Base-by-base conservation (phyloP, 1,284 basidiomycete species). In the Polyporus tsugae region DNA sequence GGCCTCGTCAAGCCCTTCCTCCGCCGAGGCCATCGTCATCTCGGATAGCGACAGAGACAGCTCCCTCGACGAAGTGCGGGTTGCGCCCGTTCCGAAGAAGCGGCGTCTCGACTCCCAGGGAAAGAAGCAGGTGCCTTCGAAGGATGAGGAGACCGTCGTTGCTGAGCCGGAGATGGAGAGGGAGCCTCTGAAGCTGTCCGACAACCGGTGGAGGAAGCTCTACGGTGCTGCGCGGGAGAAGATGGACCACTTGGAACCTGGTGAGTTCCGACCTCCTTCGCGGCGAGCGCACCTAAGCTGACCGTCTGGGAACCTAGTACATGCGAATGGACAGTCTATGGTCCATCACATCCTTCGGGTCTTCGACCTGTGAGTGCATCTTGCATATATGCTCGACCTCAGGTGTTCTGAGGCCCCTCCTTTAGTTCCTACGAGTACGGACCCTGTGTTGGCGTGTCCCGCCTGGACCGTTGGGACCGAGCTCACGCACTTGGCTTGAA, bases 381-480 rank as follows among this genome's bases (percentile, higher is more conserved):
- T 33, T 60, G 38, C 42, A 65, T 58, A 67, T 41, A 62, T 64
- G 19, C 35, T 35, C 35, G 33, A 52, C 9, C 38, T 35, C 17
- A 0, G 2, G 25, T 46, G 58, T 49, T 10, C 41, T 63, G 62
- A 44, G 46, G 70, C 62, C 68, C 25, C 41, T 5, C 38, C 36
- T 55, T 3, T 53, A 93, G 91, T 75, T 89, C 91, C 0, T 90
- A 91, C 67, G 89, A 95, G 73, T 97, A 91, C 77, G 96, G 96
- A 0, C 96, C 96, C 1, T 95, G 92, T 73, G 85, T 94, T 55
- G 96, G 96, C 1, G 86, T 97, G 59, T 88, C 90, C 15, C 88
- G 96, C 55, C 82, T 98, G 33, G 90, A 96, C 71, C 86, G 97
- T 41, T 99, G 95, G 95, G 88, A 97, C 75, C 85, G 97, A 49